These are phyloP conservation scores for Mortierella sp. DNA, from an alignment of 371 early-diverging fungal species.

Conservation along the genomic window DNA sequence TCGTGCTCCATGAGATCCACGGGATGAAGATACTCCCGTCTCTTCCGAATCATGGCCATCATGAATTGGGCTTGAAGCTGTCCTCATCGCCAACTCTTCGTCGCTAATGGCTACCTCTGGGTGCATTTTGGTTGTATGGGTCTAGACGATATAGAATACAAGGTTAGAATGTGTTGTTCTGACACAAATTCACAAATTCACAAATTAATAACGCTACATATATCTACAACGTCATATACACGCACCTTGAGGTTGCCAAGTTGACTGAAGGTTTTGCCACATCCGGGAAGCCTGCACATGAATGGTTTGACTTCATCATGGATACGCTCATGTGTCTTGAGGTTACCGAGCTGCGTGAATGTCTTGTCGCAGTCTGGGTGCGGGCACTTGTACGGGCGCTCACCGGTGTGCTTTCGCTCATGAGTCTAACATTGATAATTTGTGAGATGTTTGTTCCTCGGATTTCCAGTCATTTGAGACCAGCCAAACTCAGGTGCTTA, in stretches of 20 bases:
- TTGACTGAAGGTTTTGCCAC: slow-evolving; percentile 76
- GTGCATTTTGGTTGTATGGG: slow-evolving; percentile 52
- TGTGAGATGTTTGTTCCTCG: too few relatives aligned
- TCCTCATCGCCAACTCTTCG: slow-evolving; percentile 40
- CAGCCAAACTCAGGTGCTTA: slow-evolving; percentile 44
- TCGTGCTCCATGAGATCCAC: slow-evolving; percentile 15
- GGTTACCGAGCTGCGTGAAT: slow-evolving; percentile 84
- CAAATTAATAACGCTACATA: too few relatives aligned
- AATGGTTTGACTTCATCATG: slow-evolving; percentile 80
- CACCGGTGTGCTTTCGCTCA: slow-evolving; percentile 78
- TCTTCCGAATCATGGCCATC: not conserved
- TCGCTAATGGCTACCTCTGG: slow-evolving; percentile 46
- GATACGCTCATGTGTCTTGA: slow-evolving; percentile 82
- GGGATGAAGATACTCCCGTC: not conserved
- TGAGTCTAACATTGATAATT: too few relatives aligned
- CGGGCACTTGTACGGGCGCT: slow-evolving; percentile 73
- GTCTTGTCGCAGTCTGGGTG: slow-evolving; percentile 74
- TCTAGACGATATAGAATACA: slow-evolving; percentile 17
- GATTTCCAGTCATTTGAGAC: too few relatives aligned
- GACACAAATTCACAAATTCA: too few relatives aligned
- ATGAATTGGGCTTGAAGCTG: slow-evolving; percentile 6
- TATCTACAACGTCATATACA: not conserved
- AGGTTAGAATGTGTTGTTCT: too few relatives aligned
- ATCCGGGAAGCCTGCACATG: slow-evolving; percentile 68
- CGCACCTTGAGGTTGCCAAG: slow-evolving; percentile 71